phyloP scores from a whole-genome alignment of 495 filamentous ascomycete species.

The Aspergillus cristatus region DNA sequence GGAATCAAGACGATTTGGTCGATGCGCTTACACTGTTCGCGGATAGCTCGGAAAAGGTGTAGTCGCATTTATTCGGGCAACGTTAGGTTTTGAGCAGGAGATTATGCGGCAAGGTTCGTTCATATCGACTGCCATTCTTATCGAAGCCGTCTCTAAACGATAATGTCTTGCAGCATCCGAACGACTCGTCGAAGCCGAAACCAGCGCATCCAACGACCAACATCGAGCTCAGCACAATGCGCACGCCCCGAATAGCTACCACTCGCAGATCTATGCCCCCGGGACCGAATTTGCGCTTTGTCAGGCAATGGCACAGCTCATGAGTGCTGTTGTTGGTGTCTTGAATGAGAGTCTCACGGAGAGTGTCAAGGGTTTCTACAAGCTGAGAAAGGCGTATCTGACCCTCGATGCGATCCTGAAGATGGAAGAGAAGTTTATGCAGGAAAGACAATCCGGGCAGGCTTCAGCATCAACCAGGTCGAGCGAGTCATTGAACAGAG shows the following conservation, averaged over 20 bases:
- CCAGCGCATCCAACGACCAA: conserved; percentile 64
- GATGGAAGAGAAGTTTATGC: conserved; percentile 51
- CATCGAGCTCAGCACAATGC: conserved; percentile 53
- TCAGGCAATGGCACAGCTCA: conserved; percentile 73
- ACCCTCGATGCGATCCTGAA: conserved; percentile 69
- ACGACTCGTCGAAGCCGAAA: conserved; percentile 70
- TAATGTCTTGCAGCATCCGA: conserved; percentile 49
- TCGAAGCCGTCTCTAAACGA: too few species aligned
- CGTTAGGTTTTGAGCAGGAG: conserved; percentile 90
- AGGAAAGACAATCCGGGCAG: conserved; percentile 16
- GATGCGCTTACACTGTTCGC: conserved; percentile 9
- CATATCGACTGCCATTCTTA: too few species aligned
- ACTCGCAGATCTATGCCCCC: conserved; percentile 61
- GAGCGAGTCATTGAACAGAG: conserved; percentile 7
- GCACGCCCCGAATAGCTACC: conserved; percentile 38
- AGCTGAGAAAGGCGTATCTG: conserved; percentile 79
- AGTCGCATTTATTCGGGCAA: conserved; percentile 73
- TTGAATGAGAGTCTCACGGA: conserved; percentile 91
- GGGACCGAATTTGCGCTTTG: conserved; percentile 80
- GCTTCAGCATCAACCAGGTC: conserved; percentile 4
- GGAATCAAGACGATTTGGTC: too few species aligned
- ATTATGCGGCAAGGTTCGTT: conserved; percentile 69
- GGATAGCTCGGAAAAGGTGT: conserved; percentile 67
- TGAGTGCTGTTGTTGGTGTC: conserved; percentile 80
- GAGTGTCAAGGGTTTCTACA: conserved; percentile 85